These are phyloP conservation scores for Rhizopogon vinicolor DNA, from an alignment of 768 basidiomycete genomes.

Conservation along the genomic window DNA sequence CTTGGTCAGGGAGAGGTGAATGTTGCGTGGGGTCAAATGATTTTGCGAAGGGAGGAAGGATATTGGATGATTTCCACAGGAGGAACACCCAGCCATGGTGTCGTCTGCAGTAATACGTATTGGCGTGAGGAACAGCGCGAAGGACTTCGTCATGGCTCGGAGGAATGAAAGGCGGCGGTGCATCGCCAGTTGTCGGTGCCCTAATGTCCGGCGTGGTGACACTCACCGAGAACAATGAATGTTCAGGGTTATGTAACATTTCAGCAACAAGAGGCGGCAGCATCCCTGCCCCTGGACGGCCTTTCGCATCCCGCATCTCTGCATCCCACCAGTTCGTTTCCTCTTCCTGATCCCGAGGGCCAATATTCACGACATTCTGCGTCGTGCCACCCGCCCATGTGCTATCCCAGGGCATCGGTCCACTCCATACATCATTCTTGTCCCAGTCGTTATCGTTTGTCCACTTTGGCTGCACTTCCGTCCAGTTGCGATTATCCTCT, in stretches of 20 bases:
- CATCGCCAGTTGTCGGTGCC: conserved; percentile 7
- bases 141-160: conserved; percentile 63
- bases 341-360: conserved; percentile 55
- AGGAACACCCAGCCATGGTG: conserved; percentile 83
- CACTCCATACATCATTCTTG: conserved; percentile 1
- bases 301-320: conserved; percentile 35
- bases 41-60: conserved; percentile 55
- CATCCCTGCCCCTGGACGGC: conserved; percentile 68
- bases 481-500: conserved; percentile 23
- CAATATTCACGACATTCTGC: conserved; percentile 39
- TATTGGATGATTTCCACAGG: conserved; percentile 59
- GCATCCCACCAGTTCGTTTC: conserved; percentile 71
- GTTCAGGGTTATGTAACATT: conserved; percentile 65
- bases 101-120: conserved; percentile 78
- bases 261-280: conserved; percentile 67
- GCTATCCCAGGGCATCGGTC: conserved; percentile 20
- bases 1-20: conserved; percentile 51
- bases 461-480: conserved; percentile 19
- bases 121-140: conserved; percentile 73
- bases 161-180: conserved; percentile 15
- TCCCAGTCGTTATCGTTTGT: background rate
- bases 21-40: conserved; percentile 42
- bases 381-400: conserved; percentile 20
- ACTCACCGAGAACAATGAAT: conserved; percentile 63
- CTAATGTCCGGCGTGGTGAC: conserved; percentile 30